Percentiles rank a stretch among this genome's conserved stretches.
These are phyloP conservation scores for Alternaria gaisen DNA, from an alignment of 2,329 filamentous ascomycete species.

Conservation along the genomic window DNA sequence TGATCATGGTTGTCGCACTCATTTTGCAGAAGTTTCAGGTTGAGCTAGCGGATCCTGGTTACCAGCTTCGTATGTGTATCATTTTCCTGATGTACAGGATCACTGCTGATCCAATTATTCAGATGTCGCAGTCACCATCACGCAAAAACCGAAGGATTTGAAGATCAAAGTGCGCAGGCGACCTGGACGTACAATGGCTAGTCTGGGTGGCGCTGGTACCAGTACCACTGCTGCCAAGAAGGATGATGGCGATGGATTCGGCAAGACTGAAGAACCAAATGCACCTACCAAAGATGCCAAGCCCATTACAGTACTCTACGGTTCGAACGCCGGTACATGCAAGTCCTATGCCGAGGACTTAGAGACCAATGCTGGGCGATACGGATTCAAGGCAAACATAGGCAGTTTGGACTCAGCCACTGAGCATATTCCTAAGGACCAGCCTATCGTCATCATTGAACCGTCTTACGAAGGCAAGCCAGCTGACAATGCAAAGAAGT, in stretches of 20 bases:
- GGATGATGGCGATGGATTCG: neutral
- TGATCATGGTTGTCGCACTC: conserved; percentile 32
- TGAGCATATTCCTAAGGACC: conserved; percentile 66
- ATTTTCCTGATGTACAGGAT: neutral
- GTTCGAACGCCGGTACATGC: conserved; percentile 78
- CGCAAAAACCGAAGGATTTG: conserved; percentile 14
- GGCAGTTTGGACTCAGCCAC: conserved; percentile 69
- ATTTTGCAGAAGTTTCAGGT: conserved; percentile 78
- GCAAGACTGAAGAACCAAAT: neutral
- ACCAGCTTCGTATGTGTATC: conserved; percentile 54
- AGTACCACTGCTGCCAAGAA: neutral
- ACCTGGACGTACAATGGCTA: conserved; percentile 15
- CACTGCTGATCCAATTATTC: neutral
- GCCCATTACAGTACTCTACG: conserved; percentile 73
- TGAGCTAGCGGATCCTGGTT: conserved; percentile 67
- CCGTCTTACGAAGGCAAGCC: conserved; percentile 79
- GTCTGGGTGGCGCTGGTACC: neutral
- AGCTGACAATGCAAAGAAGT: conserved; percentile 74
- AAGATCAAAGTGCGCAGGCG: conserved; percentile 16
- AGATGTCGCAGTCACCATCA: conserved; percentile 14
- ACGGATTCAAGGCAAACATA: conserved; percentile 59
- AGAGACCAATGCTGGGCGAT: conserved; percentile 65
- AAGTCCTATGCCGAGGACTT: conserved; percentile 72
- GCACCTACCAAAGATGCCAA: conserved; percentile 35
- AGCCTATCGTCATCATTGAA: conserved; percentile 72